Percentiles rank a stretch among this genome's conserved stretches.
Evolutionary conservation across 2,329 filamentous ascomycete species (phyloP).

Genomic region (Sodiomyces alkalinus): DNA sequence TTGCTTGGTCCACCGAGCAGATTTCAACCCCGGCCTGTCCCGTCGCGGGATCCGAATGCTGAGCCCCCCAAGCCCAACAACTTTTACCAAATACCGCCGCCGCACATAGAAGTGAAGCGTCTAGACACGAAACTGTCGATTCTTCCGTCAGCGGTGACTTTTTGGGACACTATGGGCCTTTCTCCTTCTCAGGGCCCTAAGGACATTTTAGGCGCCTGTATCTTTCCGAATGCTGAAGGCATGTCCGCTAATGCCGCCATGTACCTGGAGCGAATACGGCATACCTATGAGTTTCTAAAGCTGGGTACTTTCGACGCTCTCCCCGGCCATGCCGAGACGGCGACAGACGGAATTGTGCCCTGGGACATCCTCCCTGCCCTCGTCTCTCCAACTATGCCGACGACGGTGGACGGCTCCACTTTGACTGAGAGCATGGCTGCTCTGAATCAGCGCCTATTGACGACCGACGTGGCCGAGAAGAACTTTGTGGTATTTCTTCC

Average conservation of each 20-base stretch:
- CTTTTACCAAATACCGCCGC: slow-evolving; percentile 48
- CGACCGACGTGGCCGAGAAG: slow-evolving; percentile 25
- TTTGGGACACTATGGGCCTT: slow-evolving; percentile 71
- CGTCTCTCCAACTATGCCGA: too few species aligned
- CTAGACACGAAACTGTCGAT: slow-evolving; percentile 56
- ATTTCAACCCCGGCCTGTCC: slow-evolving; percentile 31
- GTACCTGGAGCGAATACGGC: slow-evolving; percentile 54
- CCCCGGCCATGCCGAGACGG: slow-evolving; percentile 23
- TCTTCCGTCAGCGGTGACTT: slow-evolving; percentile 56
- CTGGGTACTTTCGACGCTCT: slow-evolving; percentile 49
- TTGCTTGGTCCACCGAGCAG: slow-evolving; percentile 35
- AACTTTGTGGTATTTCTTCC: slow-evolving; percentile 67
- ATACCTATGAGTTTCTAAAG: slow-evolving; percentile 59
- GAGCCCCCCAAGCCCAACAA: slow-evolving; percentile 35
- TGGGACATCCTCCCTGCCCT: slow-evolving; percentile 28
- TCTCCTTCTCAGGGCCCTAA: slow-evolving; percentile 57
- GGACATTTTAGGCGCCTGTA: slow-evolving; percentile 53
- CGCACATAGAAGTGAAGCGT: slow-evolving; percentile 58
- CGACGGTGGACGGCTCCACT: slow-evolving; percentile 17
- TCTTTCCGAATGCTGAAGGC: slow-evolving; percentile 52
- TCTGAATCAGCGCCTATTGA: slow-evolving; percentile 29
- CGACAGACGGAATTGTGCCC: slow-evolving; percentile 29
- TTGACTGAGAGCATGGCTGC: slow-evolving; percentile 32
- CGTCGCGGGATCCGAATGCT: slow-evolving; percentile 22
- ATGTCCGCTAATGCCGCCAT: slow-evolving; percentile 42